Base-by-base conservation (phyloP, 805 yeast genomes). In the Candida insectorum region DNA sequence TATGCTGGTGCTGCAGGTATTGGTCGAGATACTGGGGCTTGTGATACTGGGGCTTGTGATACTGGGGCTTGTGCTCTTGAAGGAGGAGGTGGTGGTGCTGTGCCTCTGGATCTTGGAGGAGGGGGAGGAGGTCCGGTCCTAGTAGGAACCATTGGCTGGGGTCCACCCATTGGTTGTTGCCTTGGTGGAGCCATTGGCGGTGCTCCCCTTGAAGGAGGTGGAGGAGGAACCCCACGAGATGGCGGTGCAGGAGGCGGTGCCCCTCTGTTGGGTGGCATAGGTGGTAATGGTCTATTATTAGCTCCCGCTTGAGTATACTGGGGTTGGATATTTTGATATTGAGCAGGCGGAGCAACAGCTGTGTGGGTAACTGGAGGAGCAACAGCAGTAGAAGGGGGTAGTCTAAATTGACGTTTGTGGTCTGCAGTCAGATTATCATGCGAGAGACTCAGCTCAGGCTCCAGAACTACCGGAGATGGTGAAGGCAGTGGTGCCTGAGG, bases 341-440 rank as follows among this genome's bases (percentile, higher is more conserved):
- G n/a, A n/a, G n/a, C 14, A 2, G 53, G 52, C 2, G 54, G 51
- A 9, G 48, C 43, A 9, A 46, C 31, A 30, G 31, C 37, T 9
- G 56, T 26, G 34, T 48, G 48, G 11, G 37, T 33, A 2, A 56
- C 56, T 9, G 56, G 51, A 7, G 67, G 68, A 4, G 58, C 51
- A 5, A 45, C 36, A 2, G 61, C 60, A 30, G 44, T 46, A 24
- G 54, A 41, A 15, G 69, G 69, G 11, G 71, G 69, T 11, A 61
- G 52, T 42, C 67, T 56, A 48, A 65, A 64, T 24, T 39, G 36
- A 7, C 56, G 48, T 33, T 48, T 43, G 9, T 7, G 6, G 8
- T 16, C 17, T 5, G 17, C 17, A n/a, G n/a, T n/a, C n/a, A n/a
- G n/a, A n/a, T n/a, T n/a, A n/a, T n/a, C n/a, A n/a, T n/a, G n/a